Percentiles rank a stretch among this genome's conserved stretches.
phyloP scores from a whole-genome alignment of 306 rosid species.

The Trifolium dubium region DNA sequence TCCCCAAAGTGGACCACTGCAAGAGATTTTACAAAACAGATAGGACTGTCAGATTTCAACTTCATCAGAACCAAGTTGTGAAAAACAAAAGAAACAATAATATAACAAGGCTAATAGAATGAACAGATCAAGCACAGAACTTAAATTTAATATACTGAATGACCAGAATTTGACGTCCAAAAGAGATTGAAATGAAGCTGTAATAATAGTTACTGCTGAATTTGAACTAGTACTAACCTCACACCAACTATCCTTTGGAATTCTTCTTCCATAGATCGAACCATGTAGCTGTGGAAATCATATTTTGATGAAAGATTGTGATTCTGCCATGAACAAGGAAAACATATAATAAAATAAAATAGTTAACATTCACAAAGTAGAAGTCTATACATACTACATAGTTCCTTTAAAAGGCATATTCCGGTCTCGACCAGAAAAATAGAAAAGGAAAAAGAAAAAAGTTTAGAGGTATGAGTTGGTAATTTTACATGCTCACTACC shows the following conservation, averaged over 20 bases:
- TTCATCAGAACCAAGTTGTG: constrained; percentile 23
- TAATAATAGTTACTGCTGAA: constrained; percentile 22
- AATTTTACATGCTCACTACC: too few relatives aligned
- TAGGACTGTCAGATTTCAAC: constrained; percentile 36
- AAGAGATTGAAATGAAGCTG: constrained; percentile 31
- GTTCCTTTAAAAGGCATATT: too few relatives aligned
- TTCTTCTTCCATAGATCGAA: constrained; percentile 98
- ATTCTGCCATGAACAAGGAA: constrained; percentile 69
- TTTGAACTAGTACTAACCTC: constrained; percentile 59
- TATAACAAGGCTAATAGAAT: constrained; percentile 10
- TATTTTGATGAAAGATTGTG: constrained; percentile 75
- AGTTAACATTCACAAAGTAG: constrained; percentile 30
- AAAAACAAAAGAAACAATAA: constrained; percentile 34
- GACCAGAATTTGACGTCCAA: background rate
- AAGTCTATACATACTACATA: constrained; percentile 5
- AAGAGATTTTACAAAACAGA: constrained; percentile 48
- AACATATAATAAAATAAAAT: constrained; percentile 32
- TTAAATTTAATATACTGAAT: background rate
- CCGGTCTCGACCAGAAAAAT: too few relatives aligned
- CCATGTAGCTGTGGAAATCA: constrained; percentile 98
- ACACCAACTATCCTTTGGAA: constrained; percentile 97
- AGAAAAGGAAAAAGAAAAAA: too few relatives aligned
- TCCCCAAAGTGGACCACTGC: constrained; percentile 95
- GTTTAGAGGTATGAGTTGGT: too few relatives aligned
- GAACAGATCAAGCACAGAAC: constrained; percentile 21